Evolutionary conservation across 208 protist species (phyloP).

Genomic region (Wallacemonas sp.): DNA sequence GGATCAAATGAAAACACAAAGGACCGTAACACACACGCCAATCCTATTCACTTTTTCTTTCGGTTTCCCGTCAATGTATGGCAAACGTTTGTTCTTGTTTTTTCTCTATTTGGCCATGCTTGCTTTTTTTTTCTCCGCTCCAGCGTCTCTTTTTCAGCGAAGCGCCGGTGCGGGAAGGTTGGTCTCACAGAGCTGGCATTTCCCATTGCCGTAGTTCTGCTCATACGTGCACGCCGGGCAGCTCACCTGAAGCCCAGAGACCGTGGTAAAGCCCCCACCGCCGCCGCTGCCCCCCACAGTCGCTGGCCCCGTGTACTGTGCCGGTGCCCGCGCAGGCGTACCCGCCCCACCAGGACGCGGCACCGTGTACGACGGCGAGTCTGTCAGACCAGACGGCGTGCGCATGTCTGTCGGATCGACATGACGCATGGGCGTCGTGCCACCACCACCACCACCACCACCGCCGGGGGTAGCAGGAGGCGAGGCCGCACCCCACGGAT

Average conservation of each 20-base stretch:
- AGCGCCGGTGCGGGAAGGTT: slow-evolving; percentile 8
- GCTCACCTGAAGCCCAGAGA: slow-evolving; percentile 16
- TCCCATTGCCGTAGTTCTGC: slow-evolving; percentile 35
- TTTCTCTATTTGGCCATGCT: too few species aligned
- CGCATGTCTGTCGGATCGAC: background rate
- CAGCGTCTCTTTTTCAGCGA: background rate
- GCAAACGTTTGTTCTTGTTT: too few species aligned
- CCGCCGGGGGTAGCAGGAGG: background rate
- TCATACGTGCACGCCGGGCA: slow-evolving; percentile 51
- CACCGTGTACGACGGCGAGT: slow-evolving; percentile 3
- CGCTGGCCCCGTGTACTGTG: background rate
- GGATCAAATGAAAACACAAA: too few species aligned
- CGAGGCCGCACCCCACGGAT: slow-evolving; percentile 4
- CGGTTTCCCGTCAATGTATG: too few species aligned
- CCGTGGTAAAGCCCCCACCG: background rate
- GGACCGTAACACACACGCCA: too few species aligned
- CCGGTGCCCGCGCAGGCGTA: background rate
- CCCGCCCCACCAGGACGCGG: background rate
- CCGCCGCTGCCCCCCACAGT: background rate
- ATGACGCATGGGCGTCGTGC: slow-evolving; percentile 5
- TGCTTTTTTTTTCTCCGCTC: background rate
- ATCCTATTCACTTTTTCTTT: too few species aligned
- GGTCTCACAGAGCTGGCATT: slow-evolving; percentile 38
- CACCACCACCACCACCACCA: background rate
- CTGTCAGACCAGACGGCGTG: background rate